Evolutionary conservation across 2,329 filamentous ascomycete species (phyloP).

Genomic region (Xylaria sp.): DNA sequence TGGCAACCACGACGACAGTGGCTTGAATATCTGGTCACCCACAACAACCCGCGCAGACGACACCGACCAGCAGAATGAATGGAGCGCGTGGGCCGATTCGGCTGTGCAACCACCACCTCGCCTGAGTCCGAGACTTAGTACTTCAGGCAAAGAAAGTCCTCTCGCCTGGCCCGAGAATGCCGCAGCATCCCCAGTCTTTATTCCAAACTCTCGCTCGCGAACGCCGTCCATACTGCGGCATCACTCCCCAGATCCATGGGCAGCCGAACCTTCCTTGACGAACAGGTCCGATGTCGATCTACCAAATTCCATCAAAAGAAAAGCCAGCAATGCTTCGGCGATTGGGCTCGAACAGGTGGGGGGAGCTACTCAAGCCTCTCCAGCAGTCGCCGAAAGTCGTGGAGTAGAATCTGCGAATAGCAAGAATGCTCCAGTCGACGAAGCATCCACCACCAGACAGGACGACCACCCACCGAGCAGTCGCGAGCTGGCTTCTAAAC

Average conservation of each 20-base stretch:
- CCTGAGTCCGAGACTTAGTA: conserved; percentile 41
- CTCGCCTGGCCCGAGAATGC: conserved; percentile 49
- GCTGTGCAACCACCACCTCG: conserved; percentile 39
- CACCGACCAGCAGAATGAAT: conserved; percentile 34
- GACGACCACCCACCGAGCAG: background rate
- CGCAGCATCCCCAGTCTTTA: conserved; percentile 45
- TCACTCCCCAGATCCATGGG: conserved; percentile 52
- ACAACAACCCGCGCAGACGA: conserved; percentile 35
- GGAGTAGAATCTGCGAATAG: background rate
- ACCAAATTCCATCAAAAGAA: conserved; percentile 13
- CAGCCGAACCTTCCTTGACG: conserved; percentile 41
- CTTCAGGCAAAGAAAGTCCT: conserved; percentile 44
- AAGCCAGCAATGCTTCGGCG: conserved; percentile 3
- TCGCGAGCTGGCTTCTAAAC: background rate
- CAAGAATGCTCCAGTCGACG: background rate
- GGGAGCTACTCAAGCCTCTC: background rate
- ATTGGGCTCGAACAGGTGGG: conserved; percentile 9
- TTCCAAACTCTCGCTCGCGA: conserved; percentile 41
- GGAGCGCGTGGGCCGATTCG: conserved; percentile 43
- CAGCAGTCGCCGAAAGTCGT: background rate
- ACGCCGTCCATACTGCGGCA: conserved; percentile 43
- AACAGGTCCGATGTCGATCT: conserved; percentile 25
- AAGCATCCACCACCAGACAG: background rate
- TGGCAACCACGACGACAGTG: conserved; percentile 46
- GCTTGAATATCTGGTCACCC: conserved; percentile 47